Base-by-base conservation (phyloP, 1,139 yeast species). In the Blastobotrys illinoisensis region DNA sequence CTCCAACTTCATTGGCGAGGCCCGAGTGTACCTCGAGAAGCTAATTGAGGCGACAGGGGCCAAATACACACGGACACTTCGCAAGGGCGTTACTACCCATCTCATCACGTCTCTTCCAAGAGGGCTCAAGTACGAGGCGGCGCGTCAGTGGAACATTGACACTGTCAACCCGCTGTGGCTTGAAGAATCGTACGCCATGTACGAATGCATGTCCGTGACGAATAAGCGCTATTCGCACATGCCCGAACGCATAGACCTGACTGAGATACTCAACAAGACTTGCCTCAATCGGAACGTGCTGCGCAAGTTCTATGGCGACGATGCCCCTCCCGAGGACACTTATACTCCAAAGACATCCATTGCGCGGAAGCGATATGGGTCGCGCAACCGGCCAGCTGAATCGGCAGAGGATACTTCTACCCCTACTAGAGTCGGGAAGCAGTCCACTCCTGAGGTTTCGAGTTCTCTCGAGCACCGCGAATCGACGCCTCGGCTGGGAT, bases 81-180 rank as follows among this genome's bases (percentile, higher is more conserved):
- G 78, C 9, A 87, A 88, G 60, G 49, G 26, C 2, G 54, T 16
- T 5, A 51, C 45, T 40, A 86, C 95, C 3, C 88, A 83, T 67
- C 73, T 93, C 49, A 77, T 93, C 13, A 82, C 89, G 2, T 86
- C 90, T 0, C 76, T 76, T 46, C 79, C 87, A 0, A 69, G 68
- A 16, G 98, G 99, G 1, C 80, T 78, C 56, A 93, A 93, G 70
- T 88, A 79, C 64, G 79, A 78, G 9, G 88, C 93, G 9, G 96
- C 95, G 0, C 68, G 73, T 36, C 72, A 72, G 47, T 87, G 90
- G 83, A 79, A 83, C 73, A 65, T 78, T 1, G 72, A 73, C 7
- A 78, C 86, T 1, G 85, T 88, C 0, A 90, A 86, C 64, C 96
- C 88, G 68, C 65, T 85, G 18, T 93, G 99, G 99, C 71, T 93